phyloP scores from a whole-genome alignment of 441 rosid genomes.

The Croton laevigatus region DNA sequence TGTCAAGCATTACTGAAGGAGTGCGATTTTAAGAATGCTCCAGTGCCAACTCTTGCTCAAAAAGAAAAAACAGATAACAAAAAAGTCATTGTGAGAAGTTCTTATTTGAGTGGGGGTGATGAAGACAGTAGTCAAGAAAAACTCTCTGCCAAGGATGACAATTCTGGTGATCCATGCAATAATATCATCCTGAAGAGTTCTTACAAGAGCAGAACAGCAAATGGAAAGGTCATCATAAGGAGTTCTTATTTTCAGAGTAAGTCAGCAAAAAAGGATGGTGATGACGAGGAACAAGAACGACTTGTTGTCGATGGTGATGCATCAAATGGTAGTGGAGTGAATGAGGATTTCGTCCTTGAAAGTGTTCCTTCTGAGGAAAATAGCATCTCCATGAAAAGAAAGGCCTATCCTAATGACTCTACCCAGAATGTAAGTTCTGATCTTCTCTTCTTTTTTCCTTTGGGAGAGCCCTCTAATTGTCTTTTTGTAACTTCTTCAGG shows the following conservation, averaged over 20 bases:
- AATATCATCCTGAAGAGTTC: conserved; percentile 24
- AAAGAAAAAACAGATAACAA: conserved; percentile 33
- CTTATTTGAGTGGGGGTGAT: conserved; percentile 30
- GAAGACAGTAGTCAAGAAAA: conserved; percentile 35
- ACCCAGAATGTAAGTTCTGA: conserved; percentile 38
- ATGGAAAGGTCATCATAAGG: conserved; percentile 31
- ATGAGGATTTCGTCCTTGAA: conserved; percentile 28
- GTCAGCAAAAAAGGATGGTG: conserved; percentile 29
- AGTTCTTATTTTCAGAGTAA: conserved; percentile 45
- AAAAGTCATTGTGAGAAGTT: conserved; percentile 32
- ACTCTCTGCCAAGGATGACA: conserved; percentile 23
- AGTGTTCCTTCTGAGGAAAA: conserved; percentile 23
- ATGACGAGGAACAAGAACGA: conserved; percentile 33
- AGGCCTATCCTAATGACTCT: conserved; percentile 33
- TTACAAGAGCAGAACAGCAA: conserved; percentile 26
- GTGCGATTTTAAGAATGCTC: conserved; percentile 30
- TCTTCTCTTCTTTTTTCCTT: neutral
- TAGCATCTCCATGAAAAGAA: conserved; percentile 51
- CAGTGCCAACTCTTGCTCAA: conserved; percentile 26
- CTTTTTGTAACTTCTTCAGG: conserved; percentile 42
- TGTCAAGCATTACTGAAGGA: conserved; percentile 33
- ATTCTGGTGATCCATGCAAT: conserved; percentile 25
- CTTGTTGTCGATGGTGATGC: conserved; percentile 24
- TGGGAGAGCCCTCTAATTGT: conserved; percentile 6
- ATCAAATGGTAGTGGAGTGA: conserved; percentile 11